Conservation (phyloP, 1,284 basidiomycete species). For the Austroboletus sp. region DNA sequence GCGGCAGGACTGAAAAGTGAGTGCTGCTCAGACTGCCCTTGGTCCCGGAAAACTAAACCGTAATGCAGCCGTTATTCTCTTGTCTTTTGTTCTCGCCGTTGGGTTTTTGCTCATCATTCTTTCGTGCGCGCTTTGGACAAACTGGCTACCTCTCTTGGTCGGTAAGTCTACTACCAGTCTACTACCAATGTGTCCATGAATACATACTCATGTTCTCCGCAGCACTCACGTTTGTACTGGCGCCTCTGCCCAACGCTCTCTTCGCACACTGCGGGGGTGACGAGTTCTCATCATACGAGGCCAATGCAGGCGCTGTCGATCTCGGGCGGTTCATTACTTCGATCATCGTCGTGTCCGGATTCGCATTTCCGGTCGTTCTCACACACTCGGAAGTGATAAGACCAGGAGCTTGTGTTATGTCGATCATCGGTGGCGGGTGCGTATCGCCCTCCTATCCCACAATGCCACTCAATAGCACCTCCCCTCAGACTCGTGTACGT, state of each 20-base stretch:
- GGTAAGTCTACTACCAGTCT: conserved; percentile 55
- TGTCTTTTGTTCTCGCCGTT: conserved; percentile 92
- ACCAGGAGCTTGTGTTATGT: conserved; percentile 86
- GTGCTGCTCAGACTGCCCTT: neutral
- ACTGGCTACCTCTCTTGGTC: conserved; percentile 95
- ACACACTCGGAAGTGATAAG: conserved; percentile 88
- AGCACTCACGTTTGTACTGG: conserved; percentile 93
- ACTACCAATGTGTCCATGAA: neutral
- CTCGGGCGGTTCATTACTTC: conserved; percentile 91
- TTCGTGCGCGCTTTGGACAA: conserved; percentile 91
- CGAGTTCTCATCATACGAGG: conserved; percentile 72
- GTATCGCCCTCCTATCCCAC: conserved; percentile 1
- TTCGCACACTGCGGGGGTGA: conserved; percentile 79
- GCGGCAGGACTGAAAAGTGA: conserved; percentile 32
- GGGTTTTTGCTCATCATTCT: conserved; percentile 97
- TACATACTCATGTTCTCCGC: conserved; percentile 7
- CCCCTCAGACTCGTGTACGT: conserved; percentile 77
- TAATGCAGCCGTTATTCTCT: conserved; percentile 75
- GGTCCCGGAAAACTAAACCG: neutral
- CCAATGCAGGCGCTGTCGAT: conserved; percentile 60
- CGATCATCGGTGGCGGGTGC: conserved; percentile 84
- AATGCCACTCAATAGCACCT: neutral
- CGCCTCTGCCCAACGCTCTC: conserved; percentile 90
- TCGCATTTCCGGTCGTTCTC: conserved; percentile 87
- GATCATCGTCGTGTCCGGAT: conserved; percentile 84